phyloP scores from a whole-genome alignment of 257 asterid species.

The Solanum arcanum region DNA sequence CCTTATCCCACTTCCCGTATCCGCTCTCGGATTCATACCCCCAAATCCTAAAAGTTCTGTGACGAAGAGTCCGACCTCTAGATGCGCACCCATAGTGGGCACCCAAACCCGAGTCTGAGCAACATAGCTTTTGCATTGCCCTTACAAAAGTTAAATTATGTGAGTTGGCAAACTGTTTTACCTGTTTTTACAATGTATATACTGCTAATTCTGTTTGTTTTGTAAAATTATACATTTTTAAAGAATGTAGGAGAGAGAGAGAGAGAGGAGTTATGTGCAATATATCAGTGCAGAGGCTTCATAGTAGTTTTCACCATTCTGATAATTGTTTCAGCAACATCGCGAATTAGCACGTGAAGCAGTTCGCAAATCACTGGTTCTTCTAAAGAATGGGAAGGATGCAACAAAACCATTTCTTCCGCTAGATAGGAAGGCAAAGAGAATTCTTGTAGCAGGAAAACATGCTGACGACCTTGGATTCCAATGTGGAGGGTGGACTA shows the following conservation, averaged over 20 bases:
- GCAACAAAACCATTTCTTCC: constrained; percentile 53
- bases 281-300: neutral
- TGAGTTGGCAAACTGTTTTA: neutral
- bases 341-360: constrained; percentile 28
- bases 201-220: neutral
- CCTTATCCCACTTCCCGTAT: neutral
- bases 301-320: neutral
- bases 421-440: constrained; percentile 35
- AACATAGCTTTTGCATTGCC: neutral
- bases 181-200: neutral
- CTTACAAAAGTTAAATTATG: neutral
- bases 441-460: constrained; percentile 52
- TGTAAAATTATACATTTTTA: neutral
- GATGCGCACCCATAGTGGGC: neutral
- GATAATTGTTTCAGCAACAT: constrained; percentile 14
- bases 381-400: constrained; percentile 64
- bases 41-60: neutral
- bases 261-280: neutral
- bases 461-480: constrained; percentile 72
- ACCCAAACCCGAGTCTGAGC: neutral
- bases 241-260: neutral
- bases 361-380: constrained; percentile 45
- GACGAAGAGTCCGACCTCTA: neutral
- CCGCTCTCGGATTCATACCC: neutral
- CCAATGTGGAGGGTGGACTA: constrained; percentile 87